Evolutionary conservation across 345 rosid genomes (phyloP), one percentile per base, ranked within the genome.

Genomic region (Acer saccharum): DNA sequence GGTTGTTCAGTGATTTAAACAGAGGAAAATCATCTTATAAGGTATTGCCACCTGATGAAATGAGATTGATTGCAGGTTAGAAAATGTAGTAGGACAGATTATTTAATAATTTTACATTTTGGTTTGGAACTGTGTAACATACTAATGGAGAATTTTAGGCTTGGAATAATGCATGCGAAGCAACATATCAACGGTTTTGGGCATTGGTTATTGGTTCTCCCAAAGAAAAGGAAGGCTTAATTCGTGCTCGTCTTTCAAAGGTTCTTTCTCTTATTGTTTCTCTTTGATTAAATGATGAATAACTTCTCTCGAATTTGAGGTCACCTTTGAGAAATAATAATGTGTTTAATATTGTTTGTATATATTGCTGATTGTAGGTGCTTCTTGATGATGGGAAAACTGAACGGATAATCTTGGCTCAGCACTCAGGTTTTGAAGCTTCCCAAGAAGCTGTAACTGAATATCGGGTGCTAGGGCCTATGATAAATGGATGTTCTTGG

Each of bases 401-500:
- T n/a, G 98, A 95, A 82, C 86, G 95, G 80, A 89, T 93, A 71
- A 86, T 95, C 71, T 77, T 95, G 85, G 88, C 95, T 79, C 90
- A 72, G 79, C 81, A 84, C 55, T 87, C 90, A 14, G 87, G 90
- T 65, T 86, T 95, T 20, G 98, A 95, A 83, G 83, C 94, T 72
- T 87, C 92, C 1, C 98, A 90, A 78, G 94, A 89, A 77, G 97
- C 98, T 54, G 32, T 90, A 39, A 95, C 97, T 10, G 90, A 95
- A 87, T 93, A 93, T 86, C 89, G 94, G 79, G 92, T 88, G 10
- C 80, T 92, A 57, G 98, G 98, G 78, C 98, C 98, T 74, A 89
- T 69, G 76, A 86, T 95, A 81, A 95, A 95, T 77, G 98, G 98
- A 75, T 95, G 97, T 77, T 87, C 98, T 1, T 93, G 98, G 98